Conservation (phyloP, 345 rosid species). For the Citrus medica region DNA sequence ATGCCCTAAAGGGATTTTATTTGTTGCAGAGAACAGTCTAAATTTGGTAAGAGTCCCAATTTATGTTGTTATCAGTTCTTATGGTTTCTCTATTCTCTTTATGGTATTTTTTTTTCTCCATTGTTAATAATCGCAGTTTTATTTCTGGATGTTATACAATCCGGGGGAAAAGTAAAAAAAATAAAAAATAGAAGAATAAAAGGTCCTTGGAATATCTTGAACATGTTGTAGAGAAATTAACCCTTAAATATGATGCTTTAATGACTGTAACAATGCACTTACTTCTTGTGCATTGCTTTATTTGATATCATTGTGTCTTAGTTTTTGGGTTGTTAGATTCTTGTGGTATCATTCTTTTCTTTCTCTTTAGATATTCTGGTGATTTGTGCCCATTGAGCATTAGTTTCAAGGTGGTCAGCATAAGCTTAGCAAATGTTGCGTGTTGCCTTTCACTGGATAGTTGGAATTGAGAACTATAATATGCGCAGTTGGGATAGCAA, state of each 20-base stretch:
- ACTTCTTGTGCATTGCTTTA: neutral
- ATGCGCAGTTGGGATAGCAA: neutral
- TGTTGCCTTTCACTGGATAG: neutral
- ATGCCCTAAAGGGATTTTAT: slow-evolving; percentile 88
- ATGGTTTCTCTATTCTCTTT: slow-evolving; percentile 9
- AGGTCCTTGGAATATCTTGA: neutral
- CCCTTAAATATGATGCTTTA: neutral
- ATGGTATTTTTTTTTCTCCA: neutral
- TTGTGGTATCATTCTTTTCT: neutral
- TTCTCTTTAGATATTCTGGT: neutral
- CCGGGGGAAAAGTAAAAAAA: neutral
- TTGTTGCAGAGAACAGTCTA: slow-evolving; percentile 91
- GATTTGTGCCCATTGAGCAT: neutral
- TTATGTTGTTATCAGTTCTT: neutral
- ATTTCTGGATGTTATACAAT: neutral
- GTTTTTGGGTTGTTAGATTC: slow-evolving; percentile 2
- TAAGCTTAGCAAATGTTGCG: neutral
- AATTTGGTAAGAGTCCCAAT: slow-evolving; percentile 63
- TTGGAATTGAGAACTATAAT: neutral
- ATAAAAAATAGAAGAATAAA: too few relatives aligned
- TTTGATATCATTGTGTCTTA: neutral
- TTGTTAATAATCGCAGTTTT: neutral
- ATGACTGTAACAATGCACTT: neutral
- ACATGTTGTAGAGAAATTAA: neutral
- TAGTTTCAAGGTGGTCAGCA: neutral